Evolutionary conservation across 2,329 filamentous ascomycete species (phyloP).

Genomic region (Colletotrichum paranaense): DNA sequence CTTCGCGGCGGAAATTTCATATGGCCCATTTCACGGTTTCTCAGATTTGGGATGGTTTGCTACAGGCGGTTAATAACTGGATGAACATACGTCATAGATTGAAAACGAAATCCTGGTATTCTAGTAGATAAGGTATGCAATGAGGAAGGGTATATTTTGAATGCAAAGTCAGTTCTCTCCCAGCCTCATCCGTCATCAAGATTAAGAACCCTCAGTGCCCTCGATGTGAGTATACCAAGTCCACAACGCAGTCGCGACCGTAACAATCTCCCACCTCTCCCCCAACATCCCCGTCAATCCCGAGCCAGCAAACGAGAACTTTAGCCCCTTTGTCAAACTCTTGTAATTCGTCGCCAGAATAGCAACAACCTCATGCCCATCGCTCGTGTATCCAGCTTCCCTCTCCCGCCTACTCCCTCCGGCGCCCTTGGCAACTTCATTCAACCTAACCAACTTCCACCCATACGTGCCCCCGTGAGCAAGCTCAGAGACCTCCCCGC

Average conservation of each 20-base stretch:
- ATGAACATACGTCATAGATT: too few species aligned
- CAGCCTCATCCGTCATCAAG: neutral
- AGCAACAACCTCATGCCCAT: conserved; percentile 55
- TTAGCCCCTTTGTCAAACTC: conserved; percentile 47
- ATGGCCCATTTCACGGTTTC: too few species aligned
- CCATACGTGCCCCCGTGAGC: conserved; percentile 27
- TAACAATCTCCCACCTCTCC: conserved; percentile 54
- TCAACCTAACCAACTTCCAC: conserved; percentile 41
- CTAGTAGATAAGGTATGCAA: neutral
- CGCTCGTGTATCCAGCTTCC: conserved; percentile 38
- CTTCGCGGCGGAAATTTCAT: too few species aligned
- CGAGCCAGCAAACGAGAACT: conserved; percentile 53
- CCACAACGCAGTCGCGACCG: conserved; percentile 45
- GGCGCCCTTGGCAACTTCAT: neutral
- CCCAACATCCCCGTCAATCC: conserved; percentile 52
- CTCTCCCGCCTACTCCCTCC: neutral
- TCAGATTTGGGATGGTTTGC: too few species aligned
- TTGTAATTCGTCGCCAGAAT: conserved; percentile 45
- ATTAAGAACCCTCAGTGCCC: neutral
- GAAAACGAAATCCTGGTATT: too few species aligned
- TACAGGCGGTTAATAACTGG: too few species aligned
- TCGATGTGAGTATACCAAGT: conserved; percentile 2
- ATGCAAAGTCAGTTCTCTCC: neutral
- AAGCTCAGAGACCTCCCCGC: conserved; percentile 37
- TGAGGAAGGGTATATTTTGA: neutral